Evolutionary conservation across 805 yeast species (phyloP), one percentile per base, ranked within the genome.

Genomic region (Candida ortonii): DNA sequence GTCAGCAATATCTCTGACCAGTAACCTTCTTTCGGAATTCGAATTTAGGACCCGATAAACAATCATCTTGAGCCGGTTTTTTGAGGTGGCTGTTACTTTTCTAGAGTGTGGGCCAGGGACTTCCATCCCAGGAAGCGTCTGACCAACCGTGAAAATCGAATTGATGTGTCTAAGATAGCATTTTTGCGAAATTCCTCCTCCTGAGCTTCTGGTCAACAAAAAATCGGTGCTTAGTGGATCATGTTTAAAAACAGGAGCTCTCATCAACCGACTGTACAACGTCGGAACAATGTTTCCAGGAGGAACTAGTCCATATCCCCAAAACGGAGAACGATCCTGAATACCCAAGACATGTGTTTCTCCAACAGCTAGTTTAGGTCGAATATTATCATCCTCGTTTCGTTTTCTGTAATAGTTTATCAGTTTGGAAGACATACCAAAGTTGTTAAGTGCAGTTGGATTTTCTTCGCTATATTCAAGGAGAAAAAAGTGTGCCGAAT

Each of bases 31-130:
- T 22, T 77, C 73, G 3, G 83, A 83, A 28, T 73, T 79, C 41
- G 79, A 76, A 57, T 88, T 86, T 60, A 93, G 67, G 1, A 88
- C 84, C 34, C 97, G 74, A 52, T 76, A 90, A 2, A 88, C 97
- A 49, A 93, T 80, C 96, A 93, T 89, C 59, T 85, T 88, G 46
- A 93, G 65, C 43, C 98, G 70, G 53, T 88, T 89, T 51, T 90
- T 89, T 25, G 88, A 78, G 16, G 95, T 89, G 3, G 96, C 82
- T 1, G 97, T 89, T 15, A 89, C 97, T 51, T 87, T 88, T 59
- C 98, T 75, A 1, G 97, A 87, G 56, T 93, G 96, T 2, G 98
- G 98, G 1, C 97, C 97, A 0, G 98, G 98, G 21, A 93, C 82
- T 52, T 87, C 96, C 29, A 85, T 84, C 2, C 87, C 96, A 1